Evolutionary conservation across 768 basidiomycete genomes (phyloP).

Genomic region (Mycena kentingensis): DNA sequence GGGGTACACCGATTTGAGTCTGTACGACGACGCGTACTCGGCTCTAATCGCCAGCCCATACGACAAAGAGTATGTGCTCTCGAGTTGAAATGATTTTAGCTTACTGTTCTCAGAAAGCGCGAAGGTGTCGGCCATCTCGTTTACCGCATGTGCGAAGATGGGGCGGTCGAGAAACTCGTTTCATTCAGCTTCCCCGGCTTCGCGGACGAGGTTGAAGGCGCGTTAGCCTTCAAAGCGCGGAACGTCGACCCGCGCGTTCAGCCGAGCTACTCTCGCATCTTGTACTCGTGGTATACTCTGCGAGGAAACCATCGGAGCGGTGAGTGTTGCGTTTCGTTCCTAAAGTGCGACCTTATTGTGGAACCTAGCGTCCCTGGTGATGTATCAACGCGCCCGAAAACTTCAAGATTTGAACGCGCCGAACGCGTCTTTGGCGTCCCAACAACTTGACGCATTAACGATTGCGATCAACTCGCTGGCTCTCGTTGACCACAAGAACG

Average conservation of each 20-base stretch:
- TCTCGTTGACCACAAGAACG: slow-evolving; percentile 75
- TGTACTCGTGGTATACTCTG: slow-evolving; percentile 92
- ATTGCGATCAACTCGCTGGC: slow-evolving; percentile 89
- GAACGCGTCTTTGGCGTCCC: slow-evolving; percentile 52
- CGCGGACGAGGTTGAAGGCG: slow-evolving; percentile 83
- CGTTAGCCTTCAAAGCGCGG: slow-evolving; percentile 88
- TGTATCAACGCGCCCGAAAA: slow-evolving; percentile 91
- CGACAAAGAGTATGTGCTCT: slow-evolving; percentile 69
- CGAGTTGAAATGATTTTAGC: background rate
- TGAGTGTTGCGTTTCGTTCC: slow-evolving; percentile 39
- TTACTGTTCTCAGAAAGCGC: slow-evolving; percentile 58
- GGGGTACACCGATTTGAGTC: slow-evolving; percentile 68
- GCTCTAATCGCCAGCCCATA: slow-evolving; percentile 74
- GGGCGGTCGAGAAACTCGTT: slow-evolving; percentile 77
- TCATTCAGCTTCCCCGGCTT: slow-evolving; percentile 84
- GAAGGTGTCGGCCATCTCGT: slow-evolving; percentile 83
- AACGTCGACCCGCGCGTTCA: slow-evolving; percentile 86
- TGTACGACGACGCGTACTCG: slow-evolving; percentile 88
- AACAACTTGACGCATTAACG: slow-evolving; percentile 78
- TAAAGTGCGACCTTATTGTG: slow-evolving; percentile 14
- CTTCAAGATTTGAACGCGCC: slow-evolving; percentile 56
- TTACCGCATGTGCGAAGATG: slow-evolving; percentile 90
- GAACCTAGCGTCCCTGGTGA: slow-evolving; percentile 76
- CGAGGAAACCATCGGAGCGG: slow-evolving; percentile 91
- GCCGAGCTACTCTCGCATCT: slow-evolving; percentile 85